Base-by-base conservation (phyloP, 805 yeast genomes). In the Saccharomycopsis sp. region DNA sequence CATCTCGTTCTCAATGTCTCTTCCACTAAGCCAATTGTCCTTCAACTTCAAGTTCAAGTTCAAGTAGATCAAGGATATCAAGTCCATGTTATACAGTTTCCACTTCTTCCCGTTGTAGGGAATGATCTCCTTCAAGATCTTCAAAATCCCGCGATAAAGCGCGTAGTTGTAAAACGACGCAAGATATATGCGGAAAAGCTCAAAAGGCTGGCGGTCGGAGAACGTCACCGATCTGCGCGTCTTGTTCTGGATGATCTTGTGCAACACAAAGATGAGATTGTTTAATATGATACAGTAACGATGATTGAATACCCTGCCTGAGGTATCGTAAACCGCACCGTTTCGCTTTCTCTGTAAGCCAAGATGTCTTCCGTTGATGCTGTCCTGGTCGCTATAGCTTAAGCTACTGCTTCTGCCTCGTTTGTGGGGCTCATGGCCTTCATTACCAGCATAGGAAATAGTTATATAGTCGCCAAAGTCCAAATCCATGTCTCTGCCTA, bases 91-190 rank as follows among this genome's bases (percentile, higher is more conserved):
- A 62, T 84, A 81, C 14, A 91, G 81, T 64, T 91, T 84, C 99
- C 99, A 92, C 70, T 91, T 91, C 60, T 94, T 83, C 18, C 97
- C 97, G 65, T 89, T 91, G 71, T 86, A 89, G 0, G 97, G 97
- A 1, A 91, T 84, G 54, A 91, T 78, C 61, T 87, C 84, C 68
- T 89, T 91, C 60, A 91, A 74, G 0, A 88, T 79, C 65, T 84
- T 84, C 64, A 91, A 73, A 2, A 88, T 82, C 1, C 96, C 91
- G 53, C 75, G 75, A 71, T 87, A 84, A 23, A 90, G 69, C 8
- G 78, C 78, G 23, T 73, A 67, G 65, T 88, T 89, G 67, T 83
- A 85, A 50, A 90, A 76, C 2, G 79, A 73, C 52, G 79, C 72
- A 3, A 88, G 70, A 40, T 79, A 70, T 64, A 80, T 77, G 63